Evolutionary conservation across 2,329 filamentous ascomycete species (phyloP), one percentile per base, ranked within the genome.

Genomic region (Pezicula carpinea): DNA sequence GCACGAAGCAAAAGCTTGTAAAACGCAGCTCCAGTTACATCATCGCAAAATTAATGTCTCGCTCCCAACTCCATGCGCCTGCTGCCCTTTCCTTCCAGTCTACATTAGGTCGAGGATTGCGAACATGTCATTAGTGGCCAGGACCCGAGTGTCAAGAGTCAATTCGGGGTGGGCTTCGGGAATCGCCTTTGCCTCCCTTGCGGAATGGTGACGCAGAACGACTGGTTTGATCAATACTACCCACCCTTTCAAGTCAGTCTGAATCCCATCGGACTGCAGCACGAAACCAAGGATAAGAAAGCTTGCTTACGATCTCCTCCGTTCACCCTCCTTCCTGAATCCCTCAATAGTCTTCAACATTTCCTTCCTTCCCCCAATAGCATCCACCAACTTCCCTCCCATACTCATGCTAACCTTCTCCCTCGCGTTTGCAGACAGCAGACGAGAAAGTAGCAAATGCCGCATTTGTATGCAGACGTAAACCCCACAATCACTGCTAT

Each of bases 381-480:
- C 89, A 69, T 96, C 88, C 43, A 97, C 83, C 60, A 85, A 79
- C 64, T 89, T 90, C 19, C 87, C 88, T 5, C 79, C 82, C 79
- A 97, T 86, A 61, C 87, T 93, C 93, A 99, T 97, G 52, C 83
- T 91, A 11, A 97, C 86, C 69, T 95, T 96, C 65, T 92, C 83
- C 52, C 81, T 80, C 3, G 87, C 83, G 61, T 89, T 86, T 7
- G 88, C 89, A 55, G 78, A 80, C 48, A 99, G 71, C 19, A 99
- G 74, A 48, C 88, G 76, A 68, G 90, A 91, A 43, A 96, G 74
- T 15, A 99, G 76, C n/a, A 99, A 71, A 68, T 96, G 87, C 41
- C 90, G 83, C 91, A 99, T 99, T 52, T 92, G 78, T 55, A 97
- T 79, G 66, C 93, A 97, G 3, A 99, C 93, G 65, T 91, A 97